Conservation (phyloP, 768 basidiomycete genomes). For the Cystofilobasidium bisporidii region DNA sequence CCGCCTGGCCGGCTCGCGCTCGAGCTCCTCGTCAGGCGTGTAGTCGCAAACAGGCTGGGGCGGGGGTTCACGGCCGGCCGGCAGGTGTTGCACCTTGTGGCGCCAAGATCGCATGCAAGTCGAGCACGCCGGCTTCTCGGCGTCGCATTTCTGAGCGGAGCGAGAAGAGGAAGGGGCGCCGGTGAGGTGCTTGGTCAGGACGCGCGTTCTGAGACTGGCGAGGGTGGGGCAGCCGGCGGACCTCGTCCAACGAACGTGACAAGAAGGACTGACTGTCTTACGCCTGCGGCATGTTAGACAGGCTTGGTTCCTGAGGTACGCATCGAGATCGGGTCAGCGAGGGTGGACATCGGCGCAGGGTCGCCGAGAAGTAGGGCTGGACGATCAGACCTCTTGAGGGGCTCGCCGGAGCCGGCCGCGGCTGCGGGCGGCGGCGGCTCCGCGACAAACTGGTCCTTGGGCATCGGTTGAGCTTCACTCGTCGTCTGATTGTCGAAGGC, state of each 20-base stretch:
- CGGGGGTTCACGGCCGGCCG: neutral
- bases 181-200: neutral
- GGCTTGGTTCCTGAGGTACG: neutral
- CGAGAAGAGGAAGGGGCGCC: neutral
- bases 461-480: too few relatives aligned
- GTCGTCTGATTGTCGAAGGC: too few relatives aligned
- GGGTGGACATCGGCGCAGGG: neutral
- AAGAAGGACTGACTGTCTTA: too few relatives aligned
- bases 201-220: neutral
- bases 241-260: neutral
- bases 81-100: neutral
- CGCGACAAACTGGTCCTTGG: too few relatives aligned
- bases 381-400: neutral
- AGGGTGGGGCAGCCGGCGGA: neutral
- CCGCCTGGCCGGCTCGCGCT: neutral
- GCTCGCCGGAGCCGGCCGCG: neutral
- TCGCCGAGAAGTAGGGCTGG: too few relatives aligned
- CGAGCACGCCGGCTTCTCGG: conserved; percentile 12
- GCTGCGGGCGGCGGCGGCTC: too few relatives aligned
- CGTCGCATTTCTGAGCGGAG: conserved; percentile 6
- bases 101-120: neutral
- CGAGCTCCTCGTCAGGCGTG: conserved; percentile 1
- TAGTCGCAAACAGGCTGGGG: conserved; percentile 8
- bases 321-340: neutral
- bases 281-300: neutral